These are phyloP conservation scores for Nannochloropsis oceanica DNA, from an alignment of 108 stramenopile genomes.

Conservation along the genomic window DNA sequence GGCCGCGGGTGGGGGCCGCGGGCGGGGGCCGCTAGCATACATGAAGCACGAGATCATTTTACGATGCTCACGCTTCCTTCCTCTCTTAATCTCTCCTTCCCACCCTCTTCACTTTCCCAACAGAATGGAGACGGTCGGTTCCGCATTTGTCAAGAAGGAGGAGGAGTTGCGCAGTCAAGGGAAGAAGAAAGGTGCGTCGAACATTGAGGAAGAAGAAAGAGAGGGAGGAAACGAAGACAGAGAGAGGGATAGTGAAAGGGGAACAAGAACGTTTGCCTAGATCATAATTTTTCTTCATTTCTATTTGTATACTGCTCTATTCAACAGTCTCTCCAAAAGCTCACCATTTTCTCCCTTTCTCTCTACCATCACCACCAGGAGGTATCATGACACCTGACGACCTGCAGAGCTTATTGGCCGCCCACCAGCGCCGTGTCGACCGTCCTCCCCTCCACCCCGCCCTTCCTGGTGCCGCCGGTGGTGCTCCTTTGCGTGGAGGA, in stretches of 20 bases:
- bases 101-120: neutral
- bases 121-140: neutral
- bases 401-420: neutral
- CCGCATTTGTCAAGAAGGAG: neutral
- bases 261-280: no score
- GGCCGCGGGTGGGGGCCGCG: neutral
- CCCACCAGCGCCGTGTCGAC: neutral
- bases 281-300: no score
- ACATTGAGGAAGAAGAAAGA: neutral
- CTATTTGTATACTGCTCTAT: no score
- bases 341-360: neutral
- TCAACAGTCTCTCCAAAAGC: neutral
- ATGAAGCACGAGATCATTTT: no score
- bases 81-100: neutral
- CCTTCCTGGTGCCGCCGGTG: no score
- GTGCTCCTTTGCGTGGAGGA: neutral
- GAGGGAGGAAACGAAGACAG: no score
- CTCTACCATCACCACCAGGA: neutral
- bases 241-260: no score
- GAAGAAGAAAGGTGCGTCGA: neutral
- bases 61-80: neutral
- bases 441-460: no score
- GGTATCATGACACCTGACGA: neutral
- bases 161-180: neutral
- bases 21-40: no score